Percentiles rank a stretch among this genome's conserved stretches.
phyloP scores from a whole-genome alignment of 768 basidiomycete genomes.

The Sarcomyxa edulis region DNA sequence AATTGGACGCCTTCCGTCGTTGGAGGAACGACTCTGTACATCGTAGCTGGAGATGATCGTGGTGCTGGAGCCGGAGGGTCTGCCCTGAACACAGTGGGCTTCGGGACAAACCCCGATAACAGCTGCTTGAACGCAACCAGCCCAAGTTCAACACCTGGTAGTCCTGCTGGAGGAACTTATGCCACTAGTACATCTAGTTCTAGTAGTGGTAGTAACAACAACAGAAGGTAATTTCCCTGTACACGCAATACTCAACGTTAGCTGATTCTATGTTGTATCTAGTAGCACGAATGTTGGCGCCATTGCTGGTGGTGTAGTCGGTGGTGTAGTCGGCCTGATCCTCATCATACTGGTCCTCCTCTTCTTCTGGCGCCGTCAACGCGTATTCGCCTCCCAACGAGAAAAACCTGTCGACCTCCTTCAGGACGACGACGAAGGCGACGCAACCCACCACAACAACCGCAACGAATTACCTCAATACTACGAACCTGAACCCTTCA shows the following conservation, averaged over 20 bases:
- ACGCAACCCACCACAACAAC: constrained; percentile 15
- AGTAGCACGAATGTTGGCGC: constrained; percentile 36
- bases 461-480: constrained; percentile 59
- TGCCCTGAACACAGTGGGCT: constrained; percentile 46
- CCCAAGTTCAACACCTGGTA: constrained; percentile 74
- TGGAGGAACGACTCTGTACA: constrained; percentile 57
- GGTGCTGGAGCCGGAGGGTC: constrained; percentile 72
- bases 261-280: no score
- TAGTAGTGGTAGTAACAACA: constrained; percentile 20
- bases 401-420: constrained; percentile 68
- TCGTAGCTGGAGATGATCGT: constrained; percentile 63
- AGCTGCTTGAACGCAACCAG: constrained; percentile 55
- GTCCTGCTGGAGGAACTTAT: constrained; percentile 70
- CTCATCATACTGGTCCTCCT: constrained; percentile 37
- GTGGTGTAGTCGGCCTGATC: constrained; percentile 43
- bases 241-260: no score
- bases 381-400: constrained; percentile 31
- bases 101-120: constrained; percentile 40
- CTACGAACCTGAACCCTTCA: constrained; percentile 73
- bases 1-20: constrained; percentile 61
- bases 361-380: constrained; percentile 44
- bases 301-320: constrained; percentile 54
- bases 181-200: constrained; percentile 42
- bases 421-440: constrained; percentile 49
- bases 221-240: no score